A percentile compares a stretch with the other conserved stretches of the same genome.
Conservation (phyloP, 345 rosid genomes). For the Populus alba region DNA sequence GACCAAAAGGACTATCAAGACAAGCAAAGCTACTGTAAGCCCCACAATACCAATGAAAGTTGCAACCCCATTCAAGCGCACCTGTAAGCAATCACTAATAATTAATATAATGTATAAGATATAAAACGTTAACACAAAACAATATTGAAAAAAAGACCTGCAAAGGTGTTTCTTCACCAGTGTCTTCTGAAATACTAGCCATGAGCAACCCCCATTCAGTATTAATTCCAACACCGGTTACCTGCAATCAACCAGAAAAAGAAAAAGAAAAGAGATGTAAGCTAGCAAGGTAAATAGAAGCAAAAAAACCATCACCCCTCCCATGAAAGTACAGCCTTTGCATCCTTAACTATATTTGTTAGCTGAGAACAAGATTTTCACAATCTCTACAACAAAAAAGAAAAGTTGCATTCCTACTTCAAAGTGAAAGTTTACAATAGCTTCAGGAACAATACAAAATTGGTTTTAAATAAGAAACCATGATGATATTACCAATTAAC, state of each 20-base stretch:
- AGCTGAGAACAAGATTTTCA: neutral
- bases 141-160: constrained; percentile 25
- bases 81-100: constrained; percentile 39
- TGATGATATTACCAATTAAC: neutral
- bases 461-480: neutral
- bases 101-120: constrained; percentile 1
- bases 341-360: neutral
- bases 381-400: neutral
- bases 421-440: neutral
- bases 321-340: neutral
- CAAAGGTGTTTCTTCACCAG: constrained; percentile 40
- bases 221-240: constrained; percentile 33
- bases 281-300: neutral
- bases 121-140: constrained; percentile 3
- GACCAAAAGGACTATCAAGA: constrained; percentile 71
- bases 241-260: constrained; percentile 7
- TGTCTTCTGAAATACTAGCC: constrained; percentile 41
- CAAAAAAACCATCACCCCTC: neutral
- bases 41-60: constrained; percentile 95
- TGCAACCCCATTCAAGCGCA: constrained; percentile 95
- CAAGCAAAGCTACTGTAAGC: constrained; percentile 74
- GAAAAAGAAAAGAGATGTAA: neutral
- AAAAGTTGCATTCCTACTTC: neutral
- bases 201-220: constrained; percentile 40
- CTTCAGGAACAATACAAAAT: neutral